A percentile compares a stretch with the other conserved stretches of the same genome.
Conservation (phyloP, 768 basidiomycete species). For the Neoboletus magnificus region DNA sequence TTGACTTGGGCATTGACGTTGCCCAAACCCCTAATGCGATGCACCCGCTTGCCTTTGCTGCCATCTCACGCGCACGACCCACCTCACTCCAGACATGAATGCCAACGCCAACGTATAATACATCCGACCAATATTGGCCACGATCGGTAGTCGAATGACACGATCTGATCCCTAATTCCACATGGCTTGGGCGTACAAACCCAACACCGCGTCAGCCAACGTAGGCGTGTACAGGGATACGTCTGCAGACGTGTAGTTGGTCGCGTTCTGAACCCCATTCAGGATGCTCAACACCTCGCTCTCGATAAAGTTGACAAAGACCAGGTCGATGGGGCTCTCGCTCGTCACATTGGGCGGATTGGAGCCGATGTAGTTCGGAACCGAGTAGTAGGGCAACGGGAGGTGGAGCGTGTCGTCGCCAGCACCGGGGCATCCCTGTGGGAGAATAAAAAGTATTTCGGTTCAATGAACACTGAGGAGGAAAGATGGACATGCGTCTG, state of each 20-base stretch:
- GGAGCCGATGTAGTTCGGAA: slow-evolving; percentile 60
- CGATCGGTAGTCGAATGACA: neutral
- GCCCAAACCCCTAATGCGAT: neutral
- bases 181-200: slow-evolving; percentile 36
- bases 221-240: slow-evolving; percentile 53
- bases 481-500: slow-evolving; percentile 45
- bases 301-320: slow-evolving; percentile 72
- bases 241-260: slow-evolving; percentile 50
- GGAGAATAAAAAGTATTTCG: too few relatives aligned
- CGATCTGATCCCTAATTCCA: slow-evolving; percentile 27
- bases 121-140: neutral
- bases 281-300: slow-evolving; percentile 48
- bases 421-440: slow-evolving; percentile 62
- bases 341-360: slow-evolving; percentile 47
- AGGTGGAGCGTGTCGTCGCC: slow-evolving; percentile 72
- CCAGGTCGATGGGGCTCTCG: slow-evolving; percentile 61
- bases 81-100: neutral
- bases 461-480: neutral
- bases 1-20: neutral
- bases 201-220: slow-evolving; percentile 36
- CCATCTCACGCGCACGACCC: neutral
- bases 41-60: neutral
- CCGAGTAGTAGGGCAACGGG: slow-evolving; percentile 52
- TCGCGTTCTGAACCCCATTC: slow-evolving; percentile 51
- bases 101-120: neutral